These are phyloP conservation scores for Serendipita vermifera DNA, from an alignment of 768 basidiomycete genomes.

Conservation along the genomic window DNA sequence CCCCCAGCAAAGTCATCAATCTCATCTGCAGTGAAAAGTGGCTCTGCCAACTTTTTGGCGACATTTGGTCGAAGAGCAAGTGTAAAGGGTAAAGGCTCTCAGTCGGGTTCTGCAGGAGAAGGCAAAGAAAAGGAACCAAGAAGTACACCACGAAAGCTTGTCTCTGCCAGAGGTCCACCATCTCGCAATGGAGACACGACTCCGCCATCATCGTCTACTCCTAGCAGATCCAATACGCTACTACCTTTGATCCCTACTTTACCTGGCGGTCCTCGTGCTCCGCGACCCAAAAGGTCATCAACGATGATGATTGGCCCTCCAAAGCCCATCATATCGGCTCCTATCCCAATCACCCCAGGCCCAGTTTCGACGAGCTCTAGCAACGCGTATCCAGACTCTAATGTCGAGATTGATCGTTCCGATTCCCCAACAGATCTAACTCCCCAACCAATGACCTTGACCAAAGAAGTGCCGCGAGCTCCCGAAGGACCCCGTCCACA, in stretches of 20 bases:
- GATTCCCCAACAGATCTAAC: neutral
- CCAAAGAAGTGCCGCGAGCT: neutral
- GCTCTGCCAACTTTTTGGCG: conserved; percentile 53
- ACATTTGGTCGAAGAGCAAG: conserved; percentile 63
- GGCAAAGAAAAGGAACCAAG: conserved; percentile 21
- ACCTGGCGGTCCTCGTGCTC: conserved; percentile 8
- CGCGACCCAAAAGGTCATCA: conserved; percentile 1
- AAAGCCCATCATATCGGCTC: conserved; percentile 6
- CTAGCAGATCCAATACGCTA: conserved; percentile 17
- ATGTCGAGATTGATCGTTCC: conserved; percentile 22
- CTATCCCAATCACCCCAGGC: conserved; percentile 12
- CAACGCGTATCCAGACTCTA: neutral
- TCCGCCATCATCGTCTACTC: neutral
- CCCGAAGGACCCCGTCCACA: conserved; percentile 15
- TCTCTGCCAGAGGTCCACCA: conserved; percentile 24
- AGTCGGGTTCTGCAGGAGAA: conserved; percentile 22
- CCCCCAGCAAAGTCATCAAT: conserved; percentile 23
- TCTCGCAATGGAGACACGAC: conserved; percentile 8
- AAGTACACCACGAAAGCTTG: conserved; percentile 17
- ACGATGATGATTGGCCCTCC: conserved; percentile 14
- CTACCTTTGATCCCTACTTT: conserved; percentile 7
- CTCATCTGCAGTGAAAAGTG: conserved; percentile 28
- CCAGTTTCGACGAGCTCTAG: conserved; percentile 2
- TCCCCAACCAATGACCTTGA: neutral
- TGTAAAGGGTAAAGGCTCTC: neutral